phyloP scores from a whole-genome alignment of 805 yeast species.

The Yarrowia porcina region DNA sequence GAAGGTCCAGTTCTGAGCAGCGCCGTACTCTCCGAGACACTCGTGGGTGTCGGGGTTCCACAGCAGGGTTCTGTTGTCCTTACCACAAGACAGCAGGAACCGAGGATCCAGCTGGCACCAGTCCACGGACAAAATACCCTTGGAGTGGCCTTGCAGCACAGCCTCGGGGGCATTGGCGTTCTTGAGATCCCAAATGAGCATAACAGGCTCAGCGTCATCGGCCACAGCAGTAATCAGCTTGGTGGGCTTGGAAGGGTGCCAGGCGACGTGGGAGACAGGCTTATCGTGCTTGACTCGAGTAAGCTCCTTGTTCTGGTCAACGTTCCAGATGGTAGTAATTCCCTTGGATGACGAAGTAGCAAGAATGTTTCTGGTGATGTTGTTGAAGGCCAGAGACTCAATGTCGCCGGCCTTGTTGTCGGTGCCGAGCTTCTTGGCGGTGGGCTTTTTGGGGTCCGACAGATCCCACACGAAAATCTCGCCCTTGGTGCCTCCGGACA shows the following conservation, averaged over 20 bases:
- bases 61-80: slow-evolving; percentile 78
- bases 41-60: slow-evolving; percentile 85
- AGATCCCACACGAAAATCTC: slow-evolving; percentile 91
- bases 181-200: slow-evolving; percentile 90
- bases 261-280: slow-evolving; percentile 74
- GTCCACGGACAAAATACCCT: slow-evolving; percentile 85
- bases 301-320: slow-evolving; percentile 82
- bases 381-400: slow-evolving; percentile 84
- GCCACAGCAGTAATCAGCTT: slow-evolving; percentile 84
- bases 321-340: slow-evolving; percentile 90
- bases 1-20: slow-evolving; percentile 91
- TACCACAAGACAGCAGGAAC: slow-evolving; percentile 83
- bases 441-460: slow-evolving; percentile 52
- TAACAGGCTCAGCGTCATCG: slow-evolving; percentile 72
- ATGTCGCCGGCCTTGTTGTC: slow-evolving; percentile 53
- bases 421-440: slow-evolving; percentile 56
- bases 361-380: slow-evolving; percentile 74
- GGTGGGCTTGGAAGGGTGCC: slow-evolving; percentile 93
- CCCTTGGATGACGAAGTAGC: slow-evolving; percentile 87
- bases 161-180: slow-evolving; percentile 88
- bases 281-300: slow-evolving; percentile 74
- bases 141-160: slow-evolving; percentile 71
- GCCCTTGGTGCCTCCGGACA: slow-evolving; percentile 85
- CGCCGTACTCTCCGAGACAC: slow-evolving; percentile 81
- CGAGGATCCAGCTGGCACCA: slow-evolving; percentile 87